Percentiles rank a stretch among this genome's conserved stretches.
phyloP scores from a whole-genome alignment of 2,329 filamentous ascomycete species.

The Septoria linicola region DNA sequence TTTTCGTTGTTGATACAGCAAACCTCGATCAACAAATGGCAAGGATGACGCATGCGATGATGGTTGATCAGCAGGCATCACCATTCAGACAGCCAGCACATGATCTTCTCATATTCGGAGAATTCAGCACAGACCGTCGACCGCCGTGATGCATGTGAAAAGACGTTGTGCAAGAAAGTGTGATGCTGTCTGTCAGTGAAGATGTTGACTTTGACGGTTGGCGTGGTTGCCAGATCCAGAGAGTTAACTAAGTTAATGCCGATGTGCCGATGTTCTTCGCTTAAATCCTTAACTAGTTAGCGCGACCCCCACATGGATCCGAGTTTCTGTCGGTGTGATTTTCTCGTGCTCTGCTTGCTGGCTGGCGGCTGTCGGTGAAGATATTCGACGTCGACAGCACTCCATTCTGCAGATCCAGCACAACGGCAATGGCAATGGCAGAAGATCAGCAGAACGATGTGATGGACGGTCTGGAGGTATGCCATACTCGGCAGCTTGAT shows the following conservation, averaged over 20 bases:
- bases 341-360: slow-evolving; percentile 6
- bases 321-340: slow-evolving; percentile 10
- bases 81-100: background rate
- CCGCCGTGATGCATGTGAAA: background rate
- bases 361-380: background rate
- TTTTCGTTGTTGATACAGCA: slow-evolving; percentile 1
- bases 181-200: too few relatives aligned
- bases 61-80: background rate
- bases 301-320: background rate
- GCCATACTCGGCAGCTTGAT: too few relatives aligned
- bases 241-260: too few relatives aligned
- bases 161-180: too few relatives aligned
- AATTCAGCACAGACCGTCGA: background rate
- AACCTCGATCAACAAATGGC: slow-evolving; percentile 6
- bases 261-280: too few relatives aligned
- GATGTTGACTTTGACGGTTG: slow-evolving; percentile 11
- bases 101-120: too few relatives aligned
- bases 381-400: background rate
- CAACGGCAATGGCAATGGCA: background rate
- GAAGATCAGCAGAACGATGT: slow-evolving; percentile 27
- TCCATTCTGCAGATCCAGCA: background rate
- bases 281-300: too few relatives aligned
- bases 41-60: slow-evolving; percentile 11
- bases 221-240: too few relatives aligned
- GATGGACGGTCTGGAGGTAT: slow-evolving; percentile 25